Conservation (phyloP, 805 yeast species). For the Zygoascus biomembranicola region DNA sequence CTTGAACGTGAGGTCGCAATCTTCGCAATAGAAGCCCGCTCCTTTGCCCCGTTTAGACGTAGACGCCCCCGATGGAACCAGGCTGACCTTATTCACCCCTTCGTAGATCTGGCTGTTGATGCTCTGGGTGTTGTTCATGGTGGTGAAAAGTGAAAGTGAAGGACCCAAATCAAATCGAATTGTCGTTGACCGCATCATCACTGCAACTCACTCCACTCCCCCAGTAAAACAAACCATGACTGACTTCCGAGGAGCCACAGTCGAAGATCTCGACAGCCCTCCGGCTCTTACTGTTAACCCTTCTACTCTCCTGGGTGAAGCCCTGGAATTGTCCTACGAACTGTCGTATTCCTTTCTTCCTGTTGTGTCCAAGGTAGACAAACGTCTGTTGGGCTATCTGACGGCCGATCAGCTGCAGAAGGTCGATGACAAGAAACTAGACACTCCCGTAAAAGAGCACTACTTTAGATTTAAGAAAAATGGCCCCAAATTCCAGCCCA, state of each 20-base stretch:
- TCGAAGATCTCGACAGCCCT: constrained; percentile 50
- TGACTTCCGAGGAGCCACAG: constrained; percentile 33
- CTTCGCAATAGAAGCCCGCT: constrained; percentile 79
- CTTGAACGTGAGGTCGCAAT: constrained; percentile 71
- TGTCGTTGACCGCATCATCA: background rate
- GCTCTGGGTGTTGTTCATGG: background rate
- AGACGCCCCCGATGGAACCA: constrained; percentile 28
- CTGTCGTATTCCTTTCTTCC: constrained; percentile 47
- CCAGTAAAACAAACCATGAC: background rate
- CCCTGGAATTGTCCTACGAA: constrained; percentile 49
- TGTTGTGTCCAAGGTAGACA: constrained; percentile 40
- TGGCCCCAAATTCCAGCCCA: constrained; percentile 30
- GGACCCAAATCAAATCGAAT: background rate
- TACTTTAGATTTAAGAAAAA: constrained; percentile 26
- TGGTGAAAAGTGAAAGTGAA: background rate
- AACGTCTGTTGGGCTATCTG: constrained; percentile 43
- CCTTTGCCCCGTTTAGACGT: constrained; percentile 41
- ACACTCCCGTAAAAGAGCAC: constrained; percentile 10
- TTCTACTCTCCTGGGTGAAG: constrained; percentile 38
- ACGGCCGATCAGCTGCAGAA: constrained; percentile 33
- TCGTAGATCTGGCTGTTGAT: constrained; percentile 12
- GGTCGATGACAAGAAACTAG: constrained; percentile 2
- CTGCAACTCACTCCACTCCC: background rate
- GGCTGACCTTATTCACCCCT: constrained; percentile 27
- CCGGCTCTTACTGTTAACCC: constrained; percentile 51